Conservation (phyloP, 140 eudicot species). For the Senecio squalidus region DNA sequence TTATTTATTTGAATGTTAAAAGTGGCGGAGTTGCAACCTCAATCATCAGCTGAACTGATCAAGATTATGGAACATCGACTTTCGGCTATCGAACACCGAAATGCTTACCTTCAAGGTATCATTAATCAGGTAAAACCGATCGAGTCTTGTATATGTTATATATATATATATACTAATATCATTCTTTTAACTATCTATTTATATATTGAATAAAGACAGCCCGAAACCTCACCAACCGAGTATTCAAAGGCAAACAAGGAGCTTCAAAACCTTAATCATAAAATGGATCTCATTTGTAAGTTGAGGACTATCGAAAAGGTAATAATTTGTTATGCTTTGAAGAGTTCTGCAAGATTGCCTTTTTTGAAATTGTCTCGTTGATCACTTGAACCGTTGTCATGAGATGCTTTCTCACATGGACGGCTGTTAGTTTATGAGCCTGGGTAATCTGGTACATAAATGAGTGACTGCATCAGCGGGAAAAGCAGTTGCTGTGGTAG, state of each 20-base stretch:
- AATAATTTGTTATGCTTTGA: not conserved
- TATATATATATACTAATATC: conserved; percentile 4
- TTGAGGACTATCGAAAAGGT: conserved; percentile 82
- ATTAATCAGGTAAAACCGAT: conserved; percentile 50
- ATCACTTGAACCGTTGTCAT: not conserved
- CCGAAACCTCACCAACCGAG: conserved; percentile 69
- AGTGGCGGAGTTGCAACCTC: conserved; percentile 46
- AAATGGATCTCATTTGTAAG: conserved; percentile 58
- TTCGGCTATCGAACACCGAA: conserved; percentile 61
- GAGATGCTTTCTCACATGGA: not conserved
- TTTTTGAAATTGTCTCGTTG: not conserved
- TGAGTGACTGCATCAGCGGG: not conserved
- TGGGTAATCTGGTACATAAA: not conserved
- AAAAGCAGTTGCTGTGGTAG: not conserved
- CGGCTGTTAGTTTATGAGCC: not conserved
- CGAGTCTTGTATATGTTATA: not conserved
- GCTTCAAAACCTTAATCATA: conserved; percentile 53
- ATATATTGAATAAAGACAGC: conserved; percentile 65
- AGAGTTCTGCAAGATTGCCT: not conserved
- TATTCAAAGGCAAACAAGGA: conserved; percentile 87
- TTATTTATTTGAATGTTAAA: conserved; percentile 7
- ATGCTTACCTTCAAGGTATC: conserved; percentile 50
- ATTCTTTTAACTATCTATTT: conserved; percentile 11
- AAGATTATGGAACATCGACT: conserved; percentile 74
- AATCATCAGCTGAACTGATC: conserved; percentile 58